phyloP scores from a whole-genome alignment of 768 basidiomycete genomes.

The Termitomyces titanicus region DNA sequence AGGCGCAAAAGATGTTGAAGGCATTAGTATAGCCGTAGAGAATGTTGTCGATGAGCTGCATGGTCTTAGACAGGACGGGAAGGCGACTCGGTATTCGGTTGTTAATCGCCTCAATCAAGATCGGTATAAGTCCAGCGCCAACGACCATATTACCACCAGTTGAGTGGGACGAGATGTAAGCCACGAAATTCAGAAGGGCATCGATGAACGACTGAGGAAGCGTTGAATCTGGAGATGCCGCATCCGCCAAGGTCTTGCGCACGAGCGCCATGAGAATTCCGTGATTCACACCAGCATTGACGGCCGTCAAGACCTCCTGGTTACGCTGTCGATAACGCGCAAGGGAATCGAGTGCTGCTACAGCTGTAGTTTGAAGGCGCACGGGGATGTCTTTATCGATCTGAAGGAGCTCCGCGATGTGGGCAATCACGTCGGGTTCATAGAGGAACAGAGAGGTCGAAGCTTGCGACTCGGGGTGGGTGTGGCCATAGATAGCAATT shows the following conservation, averaged over 20 bases:
- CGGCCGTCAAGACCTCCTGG: constrained; percentile 82
- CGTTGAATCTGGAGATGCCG: constrained; percentile 60
- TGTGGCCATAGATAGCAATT: constrained; percentile 89
- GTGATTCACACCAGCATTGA: constrained; percentile 95
- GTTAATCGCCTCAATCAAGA: constrained; percentile 87
- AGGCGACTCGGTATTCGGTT: constrained; percentile 67
- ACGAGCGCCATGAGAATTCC: constrained; percentile 90
- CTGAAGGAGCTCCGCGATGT: constrained; percentile 87
- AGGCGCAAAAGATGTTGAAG: constrained; percentile 81
- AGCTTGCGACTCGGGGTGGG: constrained; percentile 75
- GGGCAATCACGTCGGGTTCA: constrained; percentile 88
- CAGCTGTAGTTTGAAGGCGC: constrained; percentile 76
- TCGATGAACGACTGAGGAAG: constrained; percentile 78
- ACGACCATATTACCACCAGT: constrained; percentile 92
- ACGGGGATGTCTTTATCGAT: constrained; percentile 70
- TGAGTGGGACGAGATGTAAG: constrained; percentile 80
- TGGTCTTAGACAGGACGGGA: constrained; percentile 80
- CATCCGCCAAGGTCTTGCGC: constrained; percentile 74
- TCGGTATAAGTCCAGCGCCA: constrained; percentile 85
- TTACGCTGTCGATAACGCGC: constrained; percentile 80
- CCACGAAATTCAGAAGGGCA: constrained; percentile 81
- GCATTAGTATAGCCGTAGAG: constrained; percentile 87
- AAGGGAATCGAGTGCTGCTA: constrained; percentile 88
- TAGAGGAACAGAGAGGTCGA: constrained; percentile 85
- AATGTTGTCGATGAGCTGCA: constrained; percentile 90